Evolutionary conservation across 1,284 basidiomycete genomes (phyloP).

Genomic region (Naganishia sp.): DNA sequence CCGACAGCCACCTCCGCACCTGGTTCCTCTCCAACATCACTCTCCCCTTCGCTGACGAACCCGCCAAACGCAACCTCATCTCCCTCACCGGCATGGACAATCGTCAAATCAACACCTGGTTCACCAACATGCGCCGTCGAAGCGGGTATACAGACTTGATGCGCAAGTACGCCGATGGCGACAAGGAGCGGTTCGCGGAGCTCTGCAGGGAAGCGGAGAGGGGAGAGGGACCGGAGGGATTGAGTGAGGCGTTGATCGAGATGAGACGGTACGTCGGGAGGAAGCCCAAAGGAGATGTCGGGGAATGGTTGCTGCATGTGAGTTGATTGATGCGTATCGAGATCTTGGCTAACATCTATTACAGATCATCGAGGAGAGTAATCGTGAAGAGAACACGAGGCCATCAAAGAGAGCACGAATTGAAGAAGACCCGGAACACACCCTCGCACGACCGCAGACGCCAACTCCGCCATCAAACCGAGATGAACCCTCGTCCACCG

Average conservation of each 20-base stretch:
- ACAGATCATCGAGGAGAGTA: conserved; percentile 19
- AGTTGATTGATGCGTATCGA: background rate
- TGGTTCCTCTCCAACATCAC: conserved; percentile 29
- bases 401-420: background rate
- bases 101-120: conserved; percentile 25
- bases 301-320: conserved; percentile 32
- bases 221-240: conserved; percentile 11
- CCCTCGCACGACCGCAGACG: background rate
- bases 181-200: conserved; percentile 19
- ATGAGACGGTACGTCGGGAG: conserved; percentile 19
- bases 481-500: conserved; percentile 4
- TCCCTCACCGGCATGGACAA: background rate
- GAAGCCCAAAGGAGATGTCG: conserved; percentile 25
- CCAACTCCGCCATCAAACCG: background rate
- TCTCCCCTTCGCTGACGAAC: conserved; percentile 29
- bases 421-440: background rate
- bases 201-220: conserved; percentile 1
- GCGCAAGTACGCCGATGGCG: background rate
- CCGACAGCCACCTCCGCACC: conserved; percentile 19
- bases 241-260: conserved; percentile 15
- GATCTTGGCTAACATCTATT: background rate
- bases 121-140: conserved; percentile 34
- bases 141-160: conserved; percentile 18
- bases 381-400: background rate
- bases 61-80: conserved; percentile 9